Evolutionary conservation across 2,329 filamentous ascomycete genomes (phyloP).

Genomic region (Fusarium paranaense): DNA sequence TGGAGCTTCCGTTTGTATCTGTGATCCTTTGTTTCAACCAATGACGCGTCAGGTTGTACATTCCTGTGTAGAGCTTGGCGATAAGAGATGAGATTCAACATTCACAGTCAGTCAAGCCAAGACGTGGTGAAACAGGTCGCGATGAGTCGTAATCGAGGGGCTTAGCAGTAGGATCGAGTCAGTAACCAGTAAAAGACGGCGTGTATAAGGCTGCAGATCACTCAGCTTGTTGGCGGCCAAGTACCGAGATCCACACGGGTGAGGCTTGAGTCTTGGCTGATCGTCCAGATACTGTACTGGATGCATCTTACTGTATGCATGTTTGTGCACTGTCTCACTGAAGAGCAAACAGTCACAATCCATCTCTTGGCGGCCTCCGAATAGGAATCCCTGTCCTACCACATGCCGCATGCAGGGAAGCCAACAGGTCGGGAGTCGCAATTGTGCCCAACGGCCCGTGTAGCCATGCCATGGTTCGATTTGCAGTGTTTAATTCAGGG

Average conservation of each 20-base stretch:
- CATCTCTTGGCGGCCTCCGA: constrained; percentile 5
- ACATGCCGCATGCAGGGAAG: constrained; percentile 19
- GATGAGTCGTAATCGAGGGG: constrained; percentile 13
- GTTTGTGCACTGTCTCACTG: not conserved
- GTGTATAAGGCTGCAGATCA: constrained; percentile 39
- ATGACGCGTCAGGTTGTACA: constrained; percentile 40
- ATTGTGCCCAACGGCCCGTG: constrained; percentile 28
- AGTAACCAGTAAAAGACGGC: constrained; percentile 9
- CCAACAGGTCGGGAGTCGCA: not conserved
- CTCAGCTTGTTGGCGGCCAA: constrained; percentile 15
- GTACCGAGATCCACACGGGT: constrained; percentile 36
- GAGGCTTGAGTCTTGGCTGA: constrained; percentile 35
- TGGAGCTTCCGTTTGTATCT: constrained; percentile 15
- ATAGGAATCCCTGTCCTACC: constrained; percentile 14
- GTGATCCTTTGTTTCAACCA: constrained; percentile 1
- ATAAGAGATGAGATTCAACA: not conserved
- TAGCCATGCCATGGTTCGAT: not conserved
- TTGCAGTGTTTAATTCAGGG: not conserved
- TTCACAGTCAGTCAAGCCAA: not conserved
- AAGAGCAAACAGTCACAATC: constrained; percentile 4
- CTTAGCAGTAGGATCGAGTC: constrained; percentile 10
- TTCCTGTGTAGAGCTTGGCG: constrained; percentile 23
- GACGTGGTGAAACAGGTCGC: not conserved
- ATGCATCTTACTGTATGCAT: not conserved
- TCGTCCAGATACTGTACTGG: constrained; percentile 3